Base-by-base conservation (phyloP, 495 filamentous ascomycete species). In the Hypoxylon fragiforme region DNA sequence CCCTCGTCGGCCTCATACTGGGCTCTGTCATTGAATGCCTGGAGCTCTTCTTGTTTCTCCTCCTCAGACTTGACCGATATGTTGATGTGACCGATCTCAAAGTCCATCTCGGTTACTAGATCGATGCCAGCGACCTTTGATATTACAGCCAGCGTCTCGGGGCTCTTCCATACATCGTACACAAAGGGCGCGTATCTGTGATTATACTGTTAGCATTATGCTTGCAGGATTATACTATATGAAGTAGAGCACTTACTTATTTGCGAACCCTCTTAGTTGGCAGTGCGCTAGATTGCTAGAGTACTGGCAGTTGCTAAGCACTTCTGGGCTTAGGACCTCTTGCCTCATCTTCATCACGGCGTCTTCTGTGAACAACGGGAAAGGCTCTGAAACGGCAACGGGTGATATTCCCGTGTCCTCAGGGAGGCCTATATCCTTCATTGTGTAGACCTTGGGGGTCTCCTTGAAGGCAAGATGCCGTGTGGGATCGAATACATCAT, bases 71-170 rank as follows among this genome's bases (percentile, higher is more conserved):
- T 80, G 20, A 87, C 75, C 1, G 82, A 82, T 40, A 89, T 73
- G 62, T 91, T 91, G 64, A 89, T 80, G 59, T 89, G 84, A 0
- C 79, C 85, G 57, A 90, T 87, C 61, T 91, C 87, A 62, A 81
- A 81, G 68, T 90, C 85, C 76, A 89, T 85, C 15, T 75, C 79
- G 3, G 86, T 81, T 28, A 88, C 78, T 11, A 90, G 74, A 18
- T 88, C 86, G 37, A 89, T 80, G n/a, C 86, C 85, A n/a, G 85
- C 86, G 22, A 89, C 79, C 47, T 83, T 79, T 9, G 86, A 89
- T 22, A 90, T 73, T 57, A 86, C 83, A 1, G 70, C 68, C 7
- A 89, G 77, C 0, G 81, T 85, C 38, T 83, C 78, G 0, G 86
- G 81, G 52, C 78, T 74, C 42, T 80, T 84, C 87, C 86, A 90